Evolutionary conservation across 2,329 filamentous ascomycete species (phyloP).

Genomic region (Blastomyces silverae): DNA sequence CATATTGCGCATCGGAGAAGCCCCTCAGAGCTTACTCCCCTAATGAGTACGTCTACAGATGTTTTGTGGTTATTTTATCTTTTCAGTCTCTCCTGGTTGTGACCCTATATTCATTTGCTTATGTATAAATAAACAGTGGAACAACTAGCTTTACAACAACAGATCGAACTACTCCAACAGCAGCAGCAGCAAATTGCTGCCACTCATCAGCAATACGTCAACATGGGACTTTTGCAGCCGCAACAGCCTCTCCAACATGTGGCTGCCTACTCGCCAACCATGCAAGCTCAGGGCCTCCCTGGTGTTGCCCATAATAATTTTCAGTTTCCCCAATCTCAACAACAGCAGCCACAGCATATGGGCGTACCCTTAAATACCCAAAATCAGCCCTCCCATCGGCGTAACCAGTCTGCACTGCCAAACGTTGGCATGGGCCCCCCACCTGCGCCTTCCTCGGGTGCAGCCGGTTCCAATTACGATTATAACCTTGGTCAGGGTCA

Average conservation of each 20-base stretch:
- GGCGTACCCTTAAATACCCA: constrained; percentile 62
- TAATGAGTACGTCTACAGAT: constrained; percentile 71
- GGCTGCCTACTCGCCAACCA: constrained; percentile 61
- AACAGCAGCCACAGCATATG: constrained; percentile 46
- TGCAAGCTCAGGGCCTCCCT: constrained; percentile 67
- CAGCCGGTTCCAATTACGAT: constrained; percentile 72
- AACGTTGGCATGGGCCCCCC: constrained; percentile 83
- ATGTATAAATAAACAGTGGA: constrained; percentile 61
- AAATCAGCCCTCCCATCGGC: constrained; percentile 80
- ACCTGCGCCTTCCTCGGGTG: constrained; percentile 81
- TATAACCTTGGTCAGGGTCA: constrained; percentile 51
- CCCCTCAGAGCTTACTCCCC: constrained; percentile 83
- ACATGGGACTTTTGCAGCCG: constrained; percentile 79
- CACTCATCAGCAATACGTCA: constrained; percentile 94
- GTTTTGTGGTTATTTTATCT: constrained; percentile 28
- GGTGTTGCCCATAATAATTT: constrained; percentile 67
- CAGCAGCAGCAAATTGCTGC: constrained; percentile 97
- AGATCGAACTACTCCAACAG: constrained; percentile 90
- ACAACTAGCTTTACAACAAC: constrained; percentile 88
- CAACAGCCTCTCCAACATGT: constrained; percentile 71
- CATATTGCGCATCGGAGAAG: constrained; percentile 92
- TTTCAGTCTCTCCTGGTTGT: neutral
- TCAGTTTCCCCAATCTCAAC: constrained; percentile 77
- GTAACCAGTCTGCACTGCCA: constrained; percentile 94
- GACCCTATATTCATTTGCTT: constrained; percentile 7